Conservation (phyloP, 306 rosid genomes). For the Trifolium pratense region DNA sequence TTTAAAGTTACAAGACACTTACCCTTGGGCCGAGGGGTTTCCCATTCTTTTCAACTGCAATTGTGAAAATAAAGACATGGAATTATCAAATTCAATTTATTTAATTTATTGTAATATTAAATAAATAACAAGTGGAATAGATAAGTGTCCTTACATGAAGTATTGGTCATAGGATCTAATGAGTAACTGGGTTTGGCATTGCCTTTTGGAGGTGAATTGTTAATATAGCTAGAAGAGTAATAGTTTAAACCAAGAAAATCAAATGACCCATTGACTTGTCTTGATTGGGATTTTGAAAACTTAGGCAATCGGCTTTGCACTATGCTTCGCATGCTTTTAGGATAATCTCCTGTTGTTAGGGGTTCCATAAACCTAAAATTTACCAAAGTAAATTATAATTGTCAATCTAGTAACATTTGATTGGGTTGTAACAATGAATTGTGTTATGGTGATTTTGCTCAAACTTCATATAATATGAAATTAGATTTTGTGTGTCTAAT, state of each 20-base stretch:
- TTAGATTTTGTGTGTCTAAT: too few relatives aligned
- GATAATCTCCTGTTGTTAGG: slow-evolving; percentile 59
- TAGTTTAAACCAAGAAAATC: slow-evolving; percentile 71
- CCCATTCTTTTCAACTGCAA: slow-evolving; percentile 34
- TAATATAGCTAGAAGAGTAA: slow-evolving; percentile 53
- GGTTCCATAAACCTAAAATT: slow-evolving; percentile 60
- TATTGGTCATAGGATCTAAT: slow-evolving; percentile 41
- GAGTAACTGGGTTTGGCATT: slow-evolving; percentile 34
- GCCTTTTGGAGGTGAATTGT: slow-evolving; percentile 15
- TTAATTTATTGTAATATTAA: background rate
- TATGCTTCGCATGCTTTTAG: slow-evolving; percentile 49
- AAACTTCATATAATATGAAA: too few relatives aligned
- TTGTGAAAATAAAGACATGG: background rate
- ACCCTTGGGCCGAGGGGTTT: slow-evolving; percentile 41
- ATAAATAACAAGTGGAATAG: background rate
- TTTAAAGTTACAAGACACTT: background rate
- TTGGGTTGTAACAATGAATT: too few relatives aligned
- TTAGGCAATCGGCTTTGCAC: slow-evolving; percentile 56
- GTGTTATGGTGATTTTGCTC: too few relatives aligned
- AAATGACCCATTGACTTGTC: slow-evolving; percentile 51
- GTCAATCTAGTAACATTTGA: too few relatives aligned
- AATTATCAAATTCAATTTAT: background rate
- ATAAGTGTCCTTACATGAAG: slow-evolving; percentile 38
- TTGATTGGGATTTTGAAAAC: slow-evolving; percentile 44
- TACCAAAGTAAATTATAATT: background rate